phyloP scores from a whole-genome alignment of 441 rosid genomes.

The Populus trichocarpa region DNA sequence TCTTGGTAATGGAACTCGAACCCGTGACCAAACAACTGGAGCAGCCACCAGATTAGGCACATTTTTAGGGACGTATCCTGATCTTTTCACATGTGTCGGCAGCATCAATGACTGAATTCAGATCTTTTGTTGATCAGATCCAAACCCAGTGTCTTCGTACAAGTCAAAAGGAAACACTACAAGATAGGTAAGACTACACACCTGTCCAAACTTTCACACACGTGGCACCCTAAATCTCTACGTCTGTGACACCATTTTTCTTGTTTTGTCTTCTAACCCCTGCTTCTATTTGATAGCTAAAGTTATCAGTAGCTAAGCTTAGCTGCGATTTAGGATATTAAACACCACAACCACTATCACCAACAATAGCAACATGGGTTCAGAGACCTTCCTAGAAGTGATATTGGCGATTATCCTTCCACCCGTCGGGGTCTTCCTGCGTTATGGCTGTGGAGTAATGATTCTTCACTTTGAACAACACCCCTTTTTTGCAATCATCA shows the following conservation, averaged over 20 bases:
- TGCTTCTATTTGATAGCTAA: not conserved
- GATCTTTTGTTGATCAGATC: conserved; percentile 3
- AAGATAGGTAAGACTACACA: not conserved
- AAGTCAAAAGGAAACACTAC: conserved; percentile 13
- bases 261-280: too few species aligned
- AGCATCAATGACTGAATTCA: too few species aligned
- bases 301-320: conserved; percentile 6
- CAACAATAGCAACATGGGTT: conserved; percentile 30
- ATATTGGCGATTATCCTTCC: conserved; percentile 60
- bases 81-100: too few species aligned
- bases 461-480: not conserved
- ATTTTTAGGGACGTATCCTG: too few species aligned
- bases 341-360: not conserved
- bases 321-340: not conserved
- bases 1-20: too few species aligned
- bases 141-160: not conserved
- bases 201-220: conserved; percentile 14
- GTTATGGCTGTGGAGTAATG: conserved; percentile 60
- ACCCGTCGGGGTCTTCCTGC: conserved; percentile 67
- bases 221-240: conserved; percentile 14
- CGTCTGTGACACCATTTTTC: conserved; percentile 2
- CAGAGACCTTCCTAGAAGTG: conserved; percentile 60
- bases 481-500: not conserved
- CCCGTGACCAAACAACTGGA: too few species aligned
- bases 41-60: too few species aligned